Conservation (phyloP, 1,139 yeast species). For the Protomyces pachydermus region DNA sequence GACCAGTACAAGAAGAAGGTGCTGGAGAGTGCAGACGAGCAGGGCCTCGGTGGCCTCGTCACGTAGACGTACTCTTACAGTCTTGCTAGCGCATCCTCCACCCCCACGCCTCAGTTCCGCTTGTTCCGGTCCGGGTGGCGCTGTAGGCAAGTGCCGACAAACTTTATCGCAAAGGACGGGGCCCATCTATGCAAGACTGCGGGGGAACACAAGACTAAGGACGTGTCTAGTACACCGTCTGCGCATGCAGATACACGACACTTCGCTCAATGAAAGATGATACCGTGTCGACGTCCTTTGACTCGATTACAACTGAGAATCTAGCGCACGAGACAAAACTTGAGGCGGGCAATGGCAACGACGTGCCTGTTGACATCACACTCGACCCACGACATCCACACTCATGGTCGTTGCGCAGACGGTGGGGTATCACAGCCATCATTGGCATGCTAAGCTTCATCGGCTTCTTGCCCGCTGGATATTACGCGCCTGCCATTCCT, state of each 20-base stretch:
- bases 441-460: slow-evolving; percentile 43
- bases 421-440: slow-evolving; percentile 41
- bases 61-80: slow-evolving; percentile 4
- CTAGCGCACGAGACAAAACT: too few relatives aligned
- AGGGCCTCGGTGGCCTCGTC: slow-evolving; percentile 21
- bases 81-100: background rate
- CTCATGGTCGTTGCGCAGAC: slow-evolving; percentile 46
- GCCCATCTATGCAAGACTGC: too few relatives aligned
- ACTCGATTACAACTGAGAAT: too few relatives aligned
- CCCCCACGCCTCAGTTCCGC: background rate
- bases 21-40: slow-evolving; percentile 40
- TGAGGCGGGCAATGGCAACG: too few relatives aligned
- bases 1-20: slow-evolving; percentile 87
- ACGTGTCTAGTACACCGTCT: too few relatives aligned
- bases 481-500: slow-evolving; percentile 9
- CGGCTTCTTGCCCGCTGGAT: slow-evolving; percentile 17
- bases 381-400: slow-evolving; percentile 40
- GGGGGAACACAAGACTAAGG: too few relatives aligned
- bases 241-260: too few relatives aligned
- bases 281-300: too few relatives aligned
- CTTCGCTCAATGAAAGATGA: too few relatives aligned
- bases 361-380: background rate
- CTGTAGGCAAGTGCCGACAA: background rate
- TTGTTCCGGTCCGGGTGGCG: background rate
- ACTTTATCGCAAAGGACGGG: too few relatives aligned